Conservation (phyloP, 306 rosid species). For the Morella rubra region DNA sequence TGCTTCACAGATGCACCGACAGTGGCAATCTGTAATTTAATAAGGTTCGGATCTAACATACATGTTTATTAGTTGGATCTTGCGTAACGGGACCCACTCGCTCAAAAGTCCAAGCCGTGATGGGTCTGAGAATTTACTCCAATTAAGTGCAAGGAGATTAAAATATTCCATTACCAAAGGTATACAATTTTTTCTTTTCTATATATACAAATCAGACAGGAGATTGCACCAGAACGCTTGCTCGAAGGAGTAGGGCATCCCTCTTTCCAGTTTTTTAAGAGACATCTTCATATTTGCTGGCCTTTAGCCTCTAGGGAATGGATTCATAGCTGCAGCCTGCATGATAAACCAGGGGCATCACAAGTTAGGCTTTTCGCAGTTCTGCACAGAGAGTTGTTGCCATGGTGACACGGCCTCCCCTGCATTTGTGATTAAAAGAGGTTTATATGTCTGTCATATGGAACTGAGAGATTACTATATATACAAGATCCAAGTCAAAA, state of each 20-base stretch:
- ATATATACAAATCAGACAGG: too few species aligned
- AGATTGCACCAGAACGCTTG: too few species aligned
- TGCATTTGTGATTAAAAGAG: constrained; percentile 10
- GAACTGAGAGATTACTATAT: constrained; percentile 26
- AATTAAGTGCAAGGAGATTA: too few species aligned
- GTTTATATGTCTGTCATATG: constrained; percentile 13
- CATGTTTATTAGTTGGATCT: neutral
- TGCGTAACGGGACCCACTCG: neutral
- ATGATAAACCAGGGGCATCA: neutral
- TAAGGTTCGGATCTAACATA: neutral
- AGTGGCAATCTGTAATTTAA: constrained; percentile 31
- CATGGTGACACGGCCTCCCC: neutral
- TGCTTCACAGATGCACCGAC: constrained; percentile 30
- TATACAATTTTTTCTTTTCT: too few species aligned
- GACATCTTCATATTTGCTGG: neutral
- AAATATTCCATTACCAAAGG: too few species aligned
- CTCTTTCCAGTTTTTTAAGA: neutral
- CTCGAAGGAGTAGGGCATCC: neutral
- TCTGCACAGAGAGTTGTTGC: neutral
- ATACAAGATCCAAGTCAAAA: constrained; percentile 33
- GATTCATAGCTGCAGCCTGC: neutral
- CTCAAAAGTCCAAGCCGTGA: neutral
- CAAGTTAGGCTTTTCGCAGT: neutral
- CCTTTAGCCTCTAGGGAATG: neutral
- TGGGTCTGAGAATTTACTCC: too few species aligned